phyloP scores from a whole-genome alignment of 805 yeast genomes.

The Ogataea neopini region DNA sequence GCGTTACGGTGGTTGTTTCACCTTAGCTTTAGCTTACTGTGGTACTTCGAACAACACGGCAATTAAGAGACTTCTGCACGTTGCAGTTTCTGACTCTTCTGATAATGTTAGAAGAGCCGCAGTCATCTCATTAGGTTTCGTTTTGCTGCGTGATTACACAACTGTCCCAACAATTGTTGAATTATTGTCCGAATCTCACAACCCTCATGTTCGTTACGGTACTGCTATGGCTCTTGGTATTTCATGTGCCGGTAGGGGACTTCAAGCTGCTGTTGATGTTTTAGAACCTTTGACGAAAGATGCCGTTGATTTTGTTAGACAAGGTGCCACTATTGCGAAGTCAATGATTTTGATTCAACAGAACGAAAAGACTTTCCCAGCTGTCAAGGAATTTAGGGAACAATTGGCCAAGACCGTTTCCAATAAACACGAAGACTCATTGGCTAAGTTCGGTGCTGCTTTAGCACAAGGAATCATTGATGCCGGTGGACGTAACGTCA shows the following conservation, averaged over 20 bases:
- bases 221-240: constrained; percentile 97
- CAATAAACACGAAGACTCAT: constrained; percentile 92
- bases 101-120: constrained; percentile 98
- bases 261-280: constrained; percentile 85
- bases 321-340: constrained; percentile 92
- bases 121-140: constrained; percentile 87
- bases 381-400: constrained; percentile 75
- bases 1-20: constrained; percentile 94
- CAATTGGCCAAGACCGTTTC: constrained; percentile 72
- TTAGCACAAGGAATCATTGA: constrained; percentile 96
- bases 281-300: constrained; percentile 91
- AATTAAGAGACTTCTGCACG: constrained; percentile 80
- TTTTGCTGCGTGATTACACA: constrained; percentile 83
- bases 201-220: constrained; percentile 98
- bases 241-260: constrained; percentile 93
- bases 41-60: constrained; percentile 94
- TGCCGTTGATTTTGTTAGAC: constrained; percentile 95
- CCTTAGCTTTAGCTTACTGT: constrained; percentile 93
- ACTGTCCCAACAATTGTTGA: constrained; percentile 96
- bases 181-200: constrained; percentile 88
- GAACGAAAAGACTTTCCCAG: constrained; percentile 79
- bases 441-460: constrained; percentile 97
- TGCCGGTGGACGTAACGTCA: constrained; percentile 98
- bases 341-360: constrained; percentile 89
- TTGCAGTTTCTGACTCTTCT: constrained; percentile 94